A percentile compares a stretch with the other conserved stretches of the same genome.
Evolutionary conservation across 371 early-diverging fungal genomes (phyloP).

Genomic region (Thermomucor indicae-seudaticae): DNA sequence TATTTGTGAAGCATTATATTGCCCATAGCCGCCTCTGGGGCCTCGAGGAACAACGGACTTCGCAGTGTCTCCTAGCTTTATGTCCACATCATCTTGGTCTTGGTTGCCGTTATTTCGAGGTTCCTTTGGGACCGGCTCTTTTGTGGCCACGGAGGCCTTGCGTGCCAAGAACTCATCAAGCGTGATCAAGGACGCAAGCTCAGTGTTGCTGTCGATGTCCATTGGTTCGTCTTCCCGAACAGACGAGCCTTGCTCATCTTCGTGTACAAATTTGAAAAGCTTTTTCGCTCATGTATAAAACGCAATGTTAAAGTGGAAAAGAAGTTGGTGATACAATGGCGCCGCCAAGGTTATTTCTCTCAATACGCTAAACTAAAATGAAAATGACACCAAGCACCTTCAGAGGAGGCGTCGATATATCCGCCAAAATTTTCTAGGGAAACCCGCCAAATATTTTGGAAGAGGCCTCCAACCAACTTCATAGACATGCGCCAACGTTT

Average conservation of each 20-base stretch:
- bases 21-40: neutral
- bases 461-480: no score
- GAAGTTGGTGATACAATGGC: neutral
- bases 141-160: neutral
- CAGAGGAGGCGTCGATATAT: neutral
- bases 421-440: neutral
- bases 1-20: neutral
- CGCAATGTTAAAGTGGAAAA: neutral
- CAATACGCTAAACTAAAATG: neutral
- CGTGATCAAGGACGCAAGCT: neutral
- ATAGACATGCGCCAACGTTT: neutral
- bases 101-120: neutral
- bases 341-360: neutral
- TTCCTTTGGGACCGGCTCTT: neutral
- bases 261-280: neutral
- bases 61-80: neutral
- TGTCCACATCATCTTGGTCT: neutral
- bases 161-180: neutral
- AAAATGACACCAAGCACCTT: neutral
- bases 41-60: neutral
- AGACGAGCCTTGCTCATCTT: neutral
- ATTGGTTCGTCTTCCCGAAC: neutral
- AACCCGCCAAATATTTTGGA: neutral
- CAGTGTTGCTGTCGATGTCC: neutral
- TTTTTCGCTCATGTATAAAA: neutral